These are phyloP conservation scores for Cercospora sp. DNA, from an alignment of 2,329 filamentous ascomycete species.

Conservation along the genomic window DNA sequence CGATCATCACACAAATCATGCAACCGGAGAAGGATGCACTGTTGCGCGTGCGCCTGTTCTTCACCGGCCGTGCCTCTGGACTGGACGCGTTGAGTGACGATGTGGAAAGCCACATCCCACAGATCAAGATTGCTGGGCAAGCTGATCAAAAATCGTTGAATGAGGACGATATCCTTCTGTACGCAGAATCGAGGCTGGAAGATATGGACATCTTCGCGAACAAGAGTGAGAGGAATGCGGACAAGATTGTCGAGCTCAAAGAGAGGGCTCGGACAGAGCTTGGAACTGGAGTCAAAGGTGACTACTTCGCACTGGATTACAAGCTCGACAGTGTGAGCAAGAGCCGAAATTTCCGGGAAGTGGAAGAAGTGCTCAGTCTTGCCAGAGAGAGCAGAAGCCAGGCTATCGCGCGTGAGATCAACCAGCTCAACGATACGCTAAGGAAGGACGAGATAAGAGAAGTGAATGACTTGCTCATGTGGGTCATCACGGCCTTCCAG, in stretches of 20 bases:
- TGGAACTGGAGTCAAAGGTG: neutral
- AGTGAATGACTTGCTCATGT: neutral
- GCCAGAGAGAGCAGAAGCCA: neutral
- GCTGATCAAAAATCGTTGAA: neutral
- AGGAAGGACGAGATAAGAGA: neutral
- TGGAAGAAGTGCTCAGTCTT: neutral
- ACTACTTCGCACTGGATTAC: neutral
- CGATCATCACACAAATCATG: neutral
- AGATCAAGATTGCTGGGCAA: neutral
- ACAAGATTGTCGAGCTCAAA: neutral
- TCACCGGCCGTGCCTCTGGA: neutral
- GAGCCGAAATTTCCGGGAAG: neutral
- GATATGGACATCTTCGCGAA: neutral
- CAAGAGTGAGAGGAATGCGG: neutral
- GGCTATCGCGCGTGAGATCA: neutral
- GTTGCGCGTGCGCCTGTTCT: neutral
- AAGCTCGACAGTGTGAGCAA: neutral
- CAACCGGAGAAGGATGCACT: neutral
- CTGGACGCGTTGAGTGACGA: neutral
- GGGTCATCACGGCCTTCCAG: neutral
- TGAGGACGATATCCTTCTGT: neutral
- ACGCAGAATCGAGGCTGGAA: neutral
- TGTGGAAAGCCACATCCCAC: neutral
- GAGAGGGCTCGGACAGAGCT: neutral
- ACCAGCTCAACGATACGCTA: neutral